Evolutionary conservation across 2,329 filamentous ascomycete species (phyloP).

Genomic region (Fusarium sp.): DNA sequence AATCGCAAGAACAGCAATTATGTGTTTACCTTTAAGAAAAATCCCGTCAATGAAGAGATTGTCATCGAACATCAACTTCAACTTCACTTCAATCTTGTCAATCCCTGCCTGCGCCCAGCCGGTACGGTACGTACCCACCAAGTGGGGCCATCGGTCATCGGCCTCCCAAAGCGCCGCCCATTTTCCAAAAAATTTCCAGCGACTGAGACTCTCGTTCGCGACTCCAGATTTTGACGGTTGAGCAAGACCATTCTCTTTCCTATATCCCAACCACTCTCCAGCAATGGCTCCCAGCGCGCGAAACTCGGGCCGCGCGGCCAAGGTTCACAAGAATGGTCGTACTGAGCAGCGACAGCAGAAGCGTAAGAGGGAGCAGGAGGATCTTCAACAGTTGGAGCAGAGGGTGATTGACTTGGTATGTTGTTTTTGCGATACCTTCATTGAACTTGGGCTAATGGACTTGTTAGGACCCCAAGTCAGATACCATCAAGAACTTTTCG

Average conservation of each 20-base stretch:
- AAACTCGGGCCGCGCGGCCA: constrained; percentile 38
- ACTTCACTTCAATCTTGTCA: not conserved
- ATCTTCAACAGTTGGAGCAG: constrained; percentile 47
- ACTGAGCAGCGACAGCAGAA: constrained; percentile 50
- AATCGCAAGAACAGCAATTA: not conserved
- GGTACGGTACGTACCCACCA: not conserved
- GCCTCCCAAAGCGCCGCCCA: constrained; percentile 31
- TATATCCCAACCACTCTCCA: not conserved
- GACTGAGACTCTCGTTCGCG: constrained; percentile 1
- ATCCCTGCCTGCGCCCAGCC: too few relatives aligned
- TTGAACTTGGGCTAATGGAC: constrained; percentile 10
- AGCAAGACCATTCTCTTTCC: constrained; percentile 2
- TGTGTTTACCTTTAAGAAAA: accelerated
- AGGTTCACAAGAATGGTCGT: constrained; percentile 43
- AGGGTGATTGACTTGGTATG: constrained; percentile 49
- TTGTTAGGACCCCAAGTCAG: constrained; percentile 68
- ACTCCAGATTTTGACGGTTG: constrained; percentile 22
- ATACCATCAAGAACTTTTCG: constrained; percentile 75
- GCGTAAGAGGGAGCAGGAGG: constrained; percentile 51
- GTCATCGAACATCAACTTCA: not conserved
- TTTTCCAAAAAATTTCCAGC: constrained; percentile 43
- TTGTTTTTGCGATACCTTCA: not conserved
- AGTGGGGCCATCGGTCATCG: constrained; percentile 32
- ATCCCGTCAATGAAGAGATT: not conserved
- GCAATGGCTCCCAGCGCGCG: constrained; percentile 41